phyloP scores from a whole-genome alignment of 2,329 filamentous ascomycete genomes.

The Fusarium anguioides region DNA sequence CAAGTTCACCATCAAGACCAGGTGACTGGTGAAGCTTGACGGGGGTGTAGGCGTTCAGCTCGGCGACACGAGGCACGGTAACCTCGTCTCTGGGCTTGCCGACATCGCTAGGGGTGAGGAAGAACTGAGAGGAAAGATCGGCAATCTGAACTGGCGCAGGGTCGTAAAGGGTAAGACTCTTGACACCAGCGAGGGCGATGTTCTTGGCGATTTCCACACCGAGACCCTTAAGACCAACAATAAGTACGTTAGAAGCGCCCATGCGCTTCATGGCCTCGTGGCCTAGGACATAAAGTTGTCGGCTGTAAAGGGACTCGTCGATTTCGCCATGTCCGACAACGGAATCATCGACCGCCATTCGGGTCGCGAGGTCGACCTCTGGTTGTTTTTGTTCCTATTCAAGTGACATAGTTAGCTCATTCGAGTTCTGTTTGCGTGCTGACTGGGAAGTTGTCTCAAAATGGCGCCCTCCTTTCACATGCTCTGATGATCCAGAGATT shows the following conservation, averaged over 20 bases:
- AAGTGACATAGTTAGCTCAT: slow-evolving; percentile 14
- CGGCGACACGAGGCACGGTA: slow-evolving; percentile 88
- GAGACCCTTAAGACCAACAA: slow-evolving; percentile 91
- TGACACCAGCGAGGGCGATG: slow-evolving; percentile 96
- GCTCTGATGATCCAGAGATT: neutral
- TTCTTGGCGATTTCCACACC: slow-evolving; percentile 99
- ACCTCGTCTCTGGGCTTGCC: slow-evolving; percentile 90
- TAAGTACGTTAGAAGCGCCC: slow-evolving; percentile 92
- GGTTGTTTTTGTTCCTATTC: slow-evolving; percentile 63
- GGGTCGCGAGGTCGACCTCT: slow-evolving; percentile 71
- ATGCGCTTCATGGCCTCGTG: slow-evolving; percentile 98
- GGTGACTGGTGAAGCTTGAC: slow-evolving; percentile 78
- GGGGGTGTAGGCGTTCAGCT: slow-evolving; percentile 96
- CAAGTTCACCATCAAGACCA: slow-evolving; percentile 78
- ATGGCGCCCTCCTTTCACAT: slow-evolving; percentile 7
- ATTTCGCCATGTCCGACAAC: slow-evolving; percentile 68
- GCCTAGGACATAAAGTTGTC: slow-evolving; percentile 77
- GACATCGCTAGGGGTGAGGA: slow-evolving; percentile 87
- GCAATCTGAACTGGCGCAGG: slow-evolving; percentile 84
- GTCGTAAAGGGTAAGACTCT: slow-evolving; percentile 94
- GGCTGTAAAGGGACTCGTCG: slow-evolving; percentile 79
- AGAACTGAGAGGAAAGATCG: slow-evolving; percentile 97
- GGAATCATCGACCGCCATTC: slow-evolving; percentile 74
- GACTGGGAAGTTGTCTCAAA: neutral
- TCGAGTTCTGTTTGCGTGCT: neutral